Conservation (phyloP, 257 asterid genomes). For the Galeopsis tetrahit region DNA sequence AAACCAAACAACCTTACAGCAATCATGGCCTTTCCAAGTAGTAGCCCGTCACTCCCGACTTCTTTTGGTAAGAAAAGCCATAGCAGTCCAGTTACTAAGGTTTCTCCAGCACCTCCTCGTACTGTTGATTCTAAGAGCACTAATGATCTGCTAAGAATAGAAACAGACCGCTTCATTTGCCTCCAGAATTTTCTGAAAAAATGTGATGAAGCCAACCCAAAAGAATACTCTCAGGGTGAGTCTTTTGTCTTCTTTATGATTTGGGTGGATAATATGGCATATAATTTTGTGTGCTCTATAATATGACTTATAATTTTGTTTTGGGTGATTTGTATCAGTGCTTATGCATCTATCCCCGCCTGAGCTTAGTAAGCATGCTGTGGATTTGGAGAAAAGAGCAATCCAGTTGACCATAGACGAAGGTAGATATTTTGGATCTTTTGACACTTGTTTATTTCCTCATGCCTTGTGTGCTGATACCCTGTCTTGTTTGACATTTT, state of each 20-base stretch:
- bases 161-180: constrained; percentile 62
- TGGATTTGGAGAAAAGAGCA: constrained; percentile 75
- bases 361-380: constrained; percentile 82
- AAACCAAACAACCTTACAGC: constrained; percentile 44
- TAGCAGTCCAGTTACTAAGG: constrained; percentile 51
- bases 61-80: constrained; percentile 52
- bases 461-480: not conserved
- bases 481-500: constrained; percentile 29
- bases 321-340: constrained; percentile 50
- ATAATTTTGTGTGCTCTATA: not conserved
- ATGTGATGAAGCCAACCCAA: constrained; percentile 64
- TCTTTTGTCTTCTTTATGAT: constrained; percentile 33
- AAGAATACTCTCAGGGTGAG: constrained; percentile 72
- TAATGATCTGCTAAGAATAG: constrained; percentile 61
- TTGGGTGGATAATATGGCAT: constrained; percentile 21
- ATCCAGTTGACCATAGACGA: constrained; percentile 72
- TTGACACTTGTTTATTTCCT: constrained; percentile 14
- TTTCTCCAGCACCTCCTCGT: constrained; percentile 50
- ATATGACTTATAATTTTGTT: constrained; percentile 27
- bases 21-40: constrained; percentile 42
- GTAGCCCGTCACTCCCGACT: constrained; percentile 54
- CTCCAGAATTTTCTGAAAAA: constrained; percentile 82
- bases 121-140: constrained; percentile 43
- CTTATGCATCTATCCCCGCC: constrained; percentile 62
- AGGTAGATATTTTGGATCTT: constrained; percentile 45